Conservation (phyloP, 2,329 filamentous ascomycete species). For the Venturia asperata region DNA sequence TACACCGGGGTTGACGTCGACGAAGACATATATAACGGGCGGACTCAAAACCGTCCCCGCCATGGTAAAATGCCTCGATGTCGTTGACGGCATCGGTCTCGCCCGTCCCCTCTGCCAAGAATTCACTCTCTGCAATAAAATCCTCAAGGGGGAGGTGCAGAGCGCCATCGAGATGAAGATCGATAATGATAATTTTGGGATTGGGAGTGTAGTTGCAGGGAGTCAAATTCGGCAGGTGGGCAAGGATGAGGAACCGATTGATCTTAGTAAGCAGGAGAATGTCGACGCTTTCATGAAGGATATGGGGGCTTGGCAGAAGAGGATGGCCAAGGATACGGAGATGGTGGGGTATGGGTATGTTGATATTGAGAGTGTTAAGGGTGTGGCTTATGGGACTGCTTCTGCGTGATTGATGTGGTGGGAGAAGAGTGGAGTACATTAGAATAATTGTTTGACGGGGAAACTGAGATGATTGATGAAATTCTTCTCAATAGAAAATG, state of each 20-base stretch:
- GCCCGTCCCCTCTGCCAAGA: conserved; percentile 49
- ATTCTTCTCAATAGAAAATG: too few relatives aligned
- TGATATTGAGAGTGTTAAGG: conserved; percentile 35
- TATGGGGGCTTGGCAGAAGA: conserved; percentile 38
- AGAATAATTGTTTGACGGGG: too few relatives aligned
- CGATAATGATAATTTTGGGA: conserved; percentile 47
- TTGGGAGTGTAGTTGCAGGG: conserved; percentile 41
- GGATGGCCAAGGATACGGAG: conserved; percentile 35
- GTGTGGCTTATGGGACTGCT: conserved; percentile 32
- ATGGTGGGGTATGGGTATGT: conserved; percentile 40
- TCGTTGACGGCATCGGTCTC: conserved; percentile 54
- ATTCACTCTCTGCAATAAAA: conserved; percentile 38
- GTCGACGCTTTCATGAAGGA: conserved; percentile 42
- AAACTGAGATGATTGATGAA: too few relatives aligned
- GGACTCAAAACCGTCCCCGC: conserved; percentile 49
- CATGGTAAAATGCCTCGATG: conserved; percentile 50
- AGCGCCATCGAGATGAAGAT: conserved; percentile 44
- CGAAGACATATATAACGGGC: conserved; percentile 53
- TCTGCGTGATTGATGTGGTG: not conserved
- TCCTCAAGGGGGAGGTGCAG: conserved; percentile 40
- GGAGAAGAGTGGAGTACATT: too few relatives aligned
- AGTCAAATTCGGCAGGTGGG: conserved; percentile 48
- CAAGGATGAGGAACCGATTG: conserved; percentile 47
- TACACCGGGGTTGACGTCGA: conserved; percentile 43
- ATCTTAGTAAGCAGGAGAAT: conserved; percentile 44